Percentiles rank a stretch among this genome's conserved stretches.
Evolutionary conservation across 2,329 filamentous ascomycete species (phyloP).

Genomic region (Epichloe sibirici): DNA sequence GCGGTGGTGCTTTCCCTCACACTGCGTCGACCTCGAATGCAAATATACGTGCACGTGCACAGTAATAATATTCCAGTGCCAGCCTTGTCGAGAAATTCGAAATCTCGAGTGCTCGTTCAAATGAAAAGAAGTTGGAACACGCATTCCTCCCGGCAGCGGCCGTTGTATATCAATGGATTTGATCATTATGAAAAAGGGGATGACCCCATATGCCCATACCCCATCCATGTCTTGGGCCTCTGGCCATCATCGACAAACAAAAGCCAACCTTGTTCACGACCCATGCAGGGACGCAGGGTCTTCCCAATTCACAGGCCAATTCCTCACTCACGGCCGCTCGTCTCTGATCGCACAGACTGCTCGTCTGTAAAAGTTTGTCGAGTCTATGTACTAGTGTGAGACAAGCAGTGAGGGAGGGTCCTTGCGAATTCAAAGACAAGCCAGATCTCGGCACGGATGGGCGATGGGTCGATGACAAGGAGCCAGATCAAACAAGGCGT

Average conservation of each 20-base stretch:
- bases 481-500: no score
- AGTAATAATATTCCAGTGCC: no score
- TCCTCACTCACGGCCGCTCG: not conserved
- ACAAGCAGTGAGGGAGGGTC: not conserved
- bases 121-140: no score
- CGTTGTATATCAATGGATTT: not conserved
- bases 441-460: no score
- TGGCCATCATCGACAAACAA: not conserved
- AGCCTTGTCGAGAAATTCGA: no score
- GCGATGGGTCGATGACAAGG: no score
- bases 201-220: not conserved
- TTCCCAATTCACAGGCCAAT: not conserved
- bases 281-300: not conserved
- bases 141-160: not conserved
- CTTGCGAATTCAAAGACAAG: not conserved
- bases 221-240: not conserved
- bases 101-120: no score
- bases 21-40: not conserved
- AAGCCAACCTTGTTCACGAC: not conserved
- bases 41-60: not conserved
- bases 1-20: not conserved
- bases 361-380: not conserved
- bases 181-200: not conserved
- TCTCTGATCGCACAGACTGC: not conserved
- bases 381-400: not conserved